phyloP scores from a whole-genome alignment of 73 alveolate genomes.

The Tetrahymena borealis region DNA sequence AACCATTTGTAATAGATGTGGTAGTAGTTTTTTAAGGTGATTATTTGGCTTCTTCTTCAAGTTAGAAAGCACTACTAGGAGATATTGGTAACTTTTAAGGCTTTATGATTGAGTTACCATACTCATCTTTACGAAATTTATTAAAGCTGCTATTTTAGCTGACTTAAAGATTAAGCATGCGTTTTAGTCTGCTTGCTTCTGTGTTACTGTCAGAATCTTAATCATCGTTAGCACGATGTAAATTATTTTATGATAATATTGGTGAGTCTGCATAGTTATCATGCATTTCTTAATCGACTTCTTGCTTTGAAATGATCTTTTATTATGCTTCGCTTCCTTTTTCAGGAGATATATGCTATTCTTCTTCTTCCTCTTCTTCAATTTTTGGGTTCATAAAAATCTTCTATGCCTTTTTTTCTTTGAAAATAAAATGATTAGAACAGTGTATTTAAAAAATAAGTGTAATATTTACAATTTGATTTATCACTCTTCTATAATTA shows the following conservation, averaged over 20 bases:
- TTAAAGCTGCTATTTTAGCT: not conserved
- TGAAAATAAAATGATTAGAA: not conserved
- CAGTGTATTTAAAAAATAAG: not conserved
- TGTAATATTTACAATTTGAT: not conserved
- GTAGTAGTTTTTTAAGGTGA: not conserved
- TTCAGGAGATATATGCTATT: not conserved
- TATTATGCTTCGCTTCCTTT: not conserved
- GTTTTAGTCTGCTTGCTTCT: not conserved
- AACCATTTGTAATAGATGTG: not conserved
- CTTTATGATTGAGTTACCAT: not conserved
- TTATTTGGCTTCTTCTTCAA: not conserved
- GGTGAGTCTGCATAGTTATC: not conserved
- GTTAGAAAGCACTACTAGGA: not conserved
- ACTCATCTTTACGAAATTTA: not conserved
- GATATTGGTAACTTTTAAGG: not conserved
- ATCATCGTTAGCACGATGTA: not conserved
- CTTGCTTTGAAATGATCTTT: not conserved
- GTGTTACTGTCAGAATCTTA: not conserved
- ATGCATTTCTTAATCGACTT: not conserved
- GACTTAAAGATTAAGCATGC: not conserved
- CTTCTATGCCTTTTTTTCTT: not conserved
- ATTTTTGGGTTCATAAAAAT: not conserved
- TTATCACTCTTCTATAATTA: not conserved
- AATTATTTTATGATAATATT: not conserved
- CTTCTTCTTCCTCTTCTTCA: slow-evolving; percentile 2